Evolutionary conservation across 140 eudicot genomes (phyloP).

Genomic region (Senecio squalidus): DNA sequence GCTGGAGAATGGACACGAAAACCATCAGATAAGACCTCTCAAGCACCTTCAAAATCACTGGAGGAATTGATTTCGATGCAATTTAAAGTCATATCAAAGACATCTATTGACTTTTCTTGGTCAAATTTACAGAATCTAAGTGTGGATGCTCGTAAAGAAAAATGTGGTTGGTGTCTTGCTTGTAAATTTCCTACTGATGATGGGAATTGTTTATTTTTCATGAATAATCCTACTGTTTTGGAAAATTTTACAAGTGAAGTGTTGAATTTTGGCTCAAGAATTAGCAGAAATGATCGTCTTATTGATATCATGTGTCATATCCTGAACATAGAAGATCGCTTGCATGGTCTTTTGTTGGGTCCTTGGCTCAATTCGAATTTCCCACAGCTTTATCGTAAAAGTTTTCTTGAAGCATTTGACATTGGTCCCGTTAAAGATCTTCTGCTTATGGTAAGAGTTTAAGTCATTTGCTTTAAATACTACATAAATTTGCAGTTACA

Average conservation of each 20-base stretch:
- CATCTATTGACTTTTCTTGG: constrained; percentile 65
- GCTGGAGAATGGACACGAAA: constrained; percentile 51
- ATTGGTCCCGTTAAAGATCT: constrained; percentile 44
- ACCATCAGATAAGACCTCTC: constrained; percentile 47
- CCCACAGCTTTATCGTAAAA: constrained; percentile 50
- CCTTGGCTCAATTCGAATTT: constrained; percentile 79
- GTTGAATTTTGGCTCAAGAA: constrained; percentile 38
- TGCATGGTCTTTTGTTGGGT: constrained; percentile 87
- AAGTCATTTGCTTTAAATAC: neutral
- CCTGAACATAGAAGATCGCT: constrained; percentile 73
- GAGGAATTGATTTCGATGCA: constrained; percentile 64
- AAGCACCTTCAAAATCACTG: constrained; percentile 38
- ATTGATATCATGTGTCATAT: constrained; percentile 65
- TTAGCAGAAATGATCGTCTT: constrained; percentile 47
- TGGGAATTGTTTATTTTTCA: constrained; percentile 59
- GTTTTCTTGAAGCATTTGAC: constrained; percentile 40
- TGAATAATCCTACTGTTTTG: constrained; percentile 30
- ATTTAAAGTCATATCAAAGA: constrained; percentile 54
- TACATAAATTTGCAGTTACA: neutral
- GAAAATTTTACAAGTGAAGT: constrained; percentile 42
- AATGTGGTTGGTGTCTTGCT: constrained; percentile 89
- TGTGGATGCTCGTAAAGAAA: constrained; percentile 62
- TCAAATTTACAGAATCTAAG: constrained; percentile 44
- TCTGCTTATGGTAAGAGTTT: constrained; percentile 53
- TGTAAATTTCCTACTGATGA: constrained; percentile 75